Evolutionary conservation across 176 grass and related monocot genomes (phyloP), one percentile per base, ranked within the genome.

Genomic region (Oryza coarctata): DNA sequence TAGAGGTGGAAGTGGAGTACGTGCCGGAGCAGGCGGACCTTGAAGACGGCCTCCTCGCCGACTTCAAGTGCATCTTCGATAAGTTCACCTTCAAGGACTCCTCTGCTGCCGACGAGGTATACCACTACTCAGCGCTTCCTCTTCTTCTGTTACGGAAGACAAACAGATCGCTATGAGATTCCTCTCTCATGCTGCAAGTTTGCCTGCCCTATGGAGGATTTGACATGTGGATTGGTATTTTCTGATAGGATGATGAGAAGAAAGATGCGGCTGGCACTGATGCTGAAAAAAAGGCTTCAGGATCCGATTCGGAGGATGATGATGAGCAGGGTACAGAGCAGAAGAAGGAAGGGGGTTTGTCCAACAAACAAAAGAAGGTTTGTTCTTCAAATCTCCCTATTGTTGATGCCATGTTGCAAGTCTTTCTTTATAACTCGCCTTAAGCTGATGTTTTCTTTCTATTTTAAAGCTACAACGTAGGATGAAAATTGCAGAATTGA

Each of bases 401-500:
- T 65, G 32, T 80, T 80, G 8, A 66, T 22, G 2, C 4, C 77
- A 39, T 31, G 5, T 9, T 40, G 36, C 0, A 18, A n/a, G n/a
- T n/a, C 3, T 10, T 57, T 63, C 3, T 2, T 5, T 73, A 4
- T 47, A n/a, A 10, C 60, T 69, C 20, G 70, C 11, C 47, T 67
- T 65, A 74, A 81, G 22, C 9, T 38, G 26, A 7, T 61, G 25
- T 26, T 65, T 71, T 30, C 29, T 71, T 44, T 63, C 35, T 52
- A 28, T 23, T 78, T 70, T 84, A 28, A 69, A 97, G 92, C 34
- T 95, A 15, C 84, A 95, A 40, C 86, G 74, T 30, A 93, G 95
- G 75, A 98, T 98, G 92, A 95, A 98, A 73, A 98, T 98, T 69
- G 95, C 95, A 49, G 84, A 93, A 38, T 75, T 98, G 72, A 98